These are phyloP conservation scores for Arthrobotrys megalospora DNA, from an alignment of 2,329 filamentous ascomycete species.

Conservation along the genomic window DNA sequence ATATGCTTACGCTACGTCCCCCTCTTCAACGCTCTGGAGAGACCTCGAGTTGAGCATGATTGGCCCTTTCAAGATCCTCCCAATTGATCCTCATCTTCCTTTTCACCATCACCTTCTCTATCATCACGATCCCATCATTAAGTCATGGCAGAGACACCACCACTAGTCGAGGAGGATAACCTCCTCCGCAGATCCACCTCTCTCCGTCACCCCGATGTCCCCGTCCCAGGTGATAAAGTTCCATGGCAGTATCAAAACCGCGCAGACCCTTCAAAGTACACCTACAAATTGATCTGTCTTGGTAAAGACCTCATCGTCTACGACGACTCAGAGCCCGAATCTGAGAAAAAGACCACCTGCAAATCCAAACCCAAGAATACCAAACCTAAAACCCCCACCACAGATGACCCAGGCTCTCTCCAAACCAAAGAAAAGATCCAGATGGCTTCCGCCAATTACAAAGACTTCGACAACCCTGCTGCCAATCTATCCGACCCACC, in stretches of 20 bases:
- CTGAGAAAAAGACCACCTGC: not conserved
- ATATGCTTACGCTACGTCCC: too few relatives aligned
- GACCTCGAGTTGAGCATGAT: too few relatives aligned
- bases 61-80: too few relatives aligned
- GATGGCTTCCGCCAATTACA: not conserved
- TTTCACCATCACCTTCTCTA: not conserved
- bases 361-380: not conserved
- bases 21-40: too few relatives aligned
- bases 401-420: not conserved
- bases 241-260: not conserved
- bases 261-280: not conserved
- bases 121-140: not conserved
- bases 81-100: not conserved
- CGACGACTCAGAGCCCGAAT: not conserved
- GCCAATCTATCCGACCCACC: not conserved
- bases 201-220: not conserved
- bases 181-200: not conserved
- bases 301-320: not conserved
- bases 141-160: not conserved
- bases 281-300: conserved; percentile 15
- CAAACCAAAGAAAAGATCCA: not conserved
- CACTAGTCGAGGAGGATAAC: not conserved
- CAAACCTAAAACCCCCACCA: not conserved
- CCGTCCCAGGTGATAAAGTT: not conserved
- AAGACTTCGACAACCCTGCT: conserved; percentile 5